Evolutionary conservation across 371 early-diverging fungal species (phyloP).

Genomic region (Syncephalastrum monosporum): DNA sequence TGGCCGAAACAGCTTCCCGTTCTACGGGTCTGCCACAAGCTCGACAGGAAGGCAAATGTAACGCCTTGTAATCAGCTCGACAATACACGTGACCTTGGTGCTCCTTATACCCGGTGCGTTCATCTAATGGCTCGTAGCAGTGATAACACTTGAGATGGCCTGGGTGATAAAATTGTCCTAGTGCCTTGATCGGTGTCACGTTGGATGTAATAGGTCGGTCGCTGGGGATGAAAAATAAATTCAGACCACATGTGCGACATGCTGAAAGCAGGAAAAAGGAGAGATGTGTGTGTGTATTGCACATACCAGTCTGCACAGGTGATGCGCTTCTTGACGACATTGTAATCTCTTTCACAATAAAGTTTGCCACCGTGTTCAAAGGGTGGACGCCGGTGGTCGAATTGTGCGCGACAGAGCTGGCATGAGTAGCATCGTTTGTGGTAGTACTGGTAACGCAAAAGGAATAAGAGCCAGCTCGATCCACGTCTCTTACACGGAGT

Average conservation of each 20-base stretch:
- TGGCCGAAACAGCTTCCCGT: slow-evolving; percentile 75
- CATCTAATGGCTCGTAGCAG: slow-evolving; percentile 63
- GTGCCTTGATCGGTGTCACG: slow-evolving; percentile 56
- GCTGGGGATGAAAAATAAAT: slow-evolving; percentile 19
- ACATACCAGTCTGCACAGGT: slow-evolving; percentile 56
- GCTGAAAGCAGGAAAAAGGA: not conserved
- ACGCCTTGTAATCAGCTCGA: slow-evolving; percentile 63
- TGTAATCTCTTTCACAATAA: slow-evolving; percentile 72
- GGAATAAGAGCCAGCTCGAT: slow-evolving; percentile 5
- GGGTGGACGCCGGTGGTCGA: slow-evolving; percentile 62
- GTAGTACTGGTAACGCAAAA: slow-evolving; percentile 29
- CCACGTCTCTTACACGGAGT: slow-evolving; percentile 1
- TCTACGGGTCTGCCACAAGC: slow-evolving; percentile 69
- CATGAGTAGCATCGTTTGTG: slow-evolving; percentile 62
- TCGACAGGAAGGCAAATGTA: slow-evolving; percentile 68
- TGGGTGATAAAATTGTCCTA: slow-evolving; percentile 65
- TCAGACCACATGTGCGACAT: not conserved
- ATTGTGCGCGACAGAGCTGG: slow-evolving; percentile 59
- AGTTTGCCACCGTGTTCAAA: slow-evolving; percentile 64
- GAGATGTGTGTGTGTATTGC: slow-evolving; percentile 2
- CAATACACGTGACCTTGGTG: slow-evolving; percentile 79
- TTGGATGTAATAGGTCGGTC: slow-evolving; percentile 48
- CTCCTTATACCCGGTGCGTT: slow-evolving; percentile 74
- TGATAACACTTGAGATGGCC: slow-evolving; percentile 68
- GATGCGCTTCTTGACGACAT: slow-evolving; percentile 48